phyloP scores from a whole-genome alignment of 2,329 filamentous ascomycete species.

The Arthroderma uncinatum region DNA sequence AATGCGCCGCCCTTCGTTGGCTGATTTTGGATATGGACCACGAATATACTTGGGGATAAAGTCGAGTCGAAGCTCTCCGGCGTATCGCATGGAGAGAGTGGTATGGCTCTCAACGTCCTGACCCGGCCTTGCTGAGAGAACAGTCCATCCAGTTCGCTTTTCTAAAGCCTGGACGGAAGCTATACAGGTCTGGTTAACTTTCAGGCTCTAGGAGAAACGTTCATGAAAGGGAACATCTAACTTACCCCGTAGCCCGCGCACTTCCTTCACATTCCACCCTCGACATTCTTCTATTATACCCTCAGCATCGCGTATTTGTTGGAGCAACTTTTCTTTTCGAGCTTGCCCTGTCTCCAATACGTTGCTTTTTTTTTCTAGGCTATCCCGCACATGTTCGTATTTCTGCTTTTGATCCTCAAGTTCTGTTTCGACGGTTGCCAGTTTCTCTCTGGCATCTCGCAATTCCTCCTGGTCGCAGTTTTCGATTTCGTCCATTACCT shows the following conservation, averaged over 20 bases:
- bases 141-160: constrained; percentile 35
- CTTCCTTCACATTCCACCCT: constrained; percentile 77
- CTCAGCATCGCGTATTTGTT: constrained; percentile 73
- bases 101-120: constrained; percentile 23
- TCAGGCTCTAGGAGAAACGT: not conserved
- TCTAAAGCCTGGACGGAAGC: constrained; percentile 33
- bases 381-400: constrained; percentile 54
- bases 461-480: constrained; percentile 69
- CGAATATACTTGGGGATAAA: constrained; percentile 33
- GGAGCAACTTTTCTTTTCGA: constrained; percentile 57
- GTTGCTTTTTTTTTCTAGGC: constrained; percentile 56
- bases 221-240: not conserved
- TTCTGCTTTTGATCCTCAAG: constrained; percentile 58
- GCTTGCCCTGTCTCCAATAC: constrained; percentile 52
- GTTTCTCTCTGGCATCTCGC: constrained; percentile 56
- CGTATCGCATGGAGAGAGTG: constrained; percentile 33
- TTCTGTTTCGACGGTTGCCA: constrained; percentile 54
- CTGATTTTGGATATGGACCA: constrained; percentile 17
- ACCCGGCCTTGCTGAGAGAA: constrained; percentile 27
- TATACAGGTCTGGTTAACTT: constrained; percentile 13
- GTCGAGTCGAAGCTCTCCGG: constrained; percentile 31
- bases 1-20: constrained; percentile 17
- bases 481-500: constrained; percentile 51
- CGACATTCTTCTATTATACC: constrained; percentile 75
- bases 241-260: constrained; percentile 65